These are phyloP conservation scores for Phytopythium boreale DNA, from an alignment of 352 stramenopile species.

Conservation along the genomic window DNA sequence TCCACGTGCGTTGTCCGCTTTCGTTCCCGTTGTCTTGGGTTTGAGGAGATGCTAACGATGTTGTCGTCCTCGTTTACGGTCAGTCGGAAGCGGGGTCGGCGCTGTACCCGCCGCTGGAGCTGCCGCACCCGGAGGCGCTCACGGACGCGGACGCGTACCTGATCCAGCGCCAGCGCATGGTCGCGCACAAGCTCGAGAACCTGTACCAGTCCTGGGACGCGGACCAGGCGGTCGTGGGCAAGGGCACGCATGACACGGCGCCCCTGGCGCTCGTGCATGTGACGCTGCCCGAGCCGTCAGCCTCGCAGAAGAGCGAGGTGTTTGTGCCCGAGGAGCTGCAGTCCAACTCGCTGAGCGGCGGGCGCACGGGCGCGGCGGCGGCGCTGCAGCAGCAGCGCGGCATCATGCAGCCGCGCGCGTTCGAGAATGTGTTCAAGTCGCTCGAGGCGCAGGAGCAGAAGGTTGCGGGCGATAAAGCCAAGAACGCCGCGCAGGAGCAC, in stretches of 20 bases:
- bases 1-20: conserved; percentile 35
- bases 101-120: conserved; percentile 58
- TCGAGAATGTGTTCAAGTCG: conserved; percentile 69
- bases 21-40: not conserved
- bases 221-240: conserved; percentile 25
- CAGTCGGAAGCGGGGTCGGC: conserved; percentile 44
- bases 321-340: conserved; percentile 65
- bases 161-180: conserved; percentile 62
- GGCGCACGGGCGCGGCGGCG: conserved; percentile 20
- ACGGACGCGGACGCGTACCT: conserved; percentile 58
- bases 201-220: conserved; percentile 62
- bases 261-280: conserved; percentile 57
- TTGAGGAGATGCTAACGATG: not conserved
- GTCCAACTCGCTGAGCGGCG: conserved; percentile 50
- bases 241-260: conserved; percentile 15
- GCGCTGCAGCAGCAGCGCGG: conserved; percentile 16
- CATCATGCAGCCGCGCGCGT: conserved; percentile 67
- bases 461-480: conserved; percentile 40
- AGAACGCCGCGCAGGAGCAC: conserved; percentile 30
- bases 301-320: conserved; percentile 43
- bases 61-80: not conserved
- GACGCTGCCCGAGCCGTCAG: conserved; percentile 38
- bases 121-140: conserved; percentile 59
- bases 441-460: conserved; percentile 67
- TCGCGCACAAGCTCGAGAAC: conserved; percentile 67